These are phyloP conservation scores for Taphrina confusa DNA, from an alignment of 1,139 yeast species.

Conservation along the genomic window DNA sequence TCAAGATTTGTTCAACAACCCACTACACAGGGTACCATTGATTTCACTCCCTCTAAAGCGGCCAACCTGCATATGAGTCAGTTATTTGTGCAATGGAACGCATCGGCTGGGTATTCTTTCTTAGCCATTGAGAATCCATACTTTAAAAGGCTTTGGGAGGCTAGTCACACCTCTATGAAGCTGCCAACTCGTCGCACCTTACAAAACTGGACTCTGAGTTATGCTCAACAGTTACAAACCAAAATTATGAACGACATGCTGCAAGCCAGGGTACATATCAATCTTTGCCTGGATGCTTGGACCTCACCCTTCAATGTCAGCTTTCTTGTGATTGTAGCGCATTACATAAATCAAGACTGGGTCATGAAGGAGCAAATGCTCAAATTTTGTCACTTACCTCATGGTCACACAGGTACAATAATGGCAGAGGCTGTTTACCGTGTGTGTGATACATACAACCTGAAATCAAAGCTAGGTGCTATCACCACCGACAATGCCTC, in stretches of 20 bases:
- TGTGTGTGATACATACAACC: too few species aligned
- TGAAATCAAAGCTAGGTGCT: too few species aligned
- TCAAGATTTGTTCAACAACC: too few species aligned
- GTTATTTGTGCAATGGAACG: too few species aligned
- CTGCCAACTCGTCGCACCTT: neutral
- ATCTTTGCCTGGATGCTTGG: neutral
- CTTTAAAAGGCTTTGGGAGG: too few species aligned
- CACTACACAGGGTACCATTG: neutral
- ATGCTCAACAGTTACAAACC: neutral
- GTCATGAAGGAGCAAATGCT: neutral
- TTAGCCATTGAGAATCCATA: neutral
- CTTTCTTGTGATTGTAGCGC: neutral
- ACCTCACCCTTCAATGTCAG: neutral
- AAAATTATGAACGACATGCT: too few species aligned
- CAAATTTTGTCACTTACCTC: too few species aligned
- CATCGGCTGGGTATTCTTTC: neutral
- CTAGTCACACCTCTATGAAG: neutral
- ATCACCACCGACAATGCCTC: too few species aligned
- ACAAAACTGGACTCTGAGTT: neutral
- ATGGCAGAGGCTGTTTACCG: too few species aligned
- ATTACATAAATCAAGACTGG: neutral
- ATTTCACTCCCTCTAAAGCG: neutral
- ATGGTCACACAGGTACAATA: too few species aligned
- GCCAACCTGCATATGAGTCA: neutral
- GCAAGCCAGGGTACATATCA: neutral